phyloP scores from a whole-genome alignment of 1,284 basidiomycete genomes.

The Tylopilus sp. region DNA sequence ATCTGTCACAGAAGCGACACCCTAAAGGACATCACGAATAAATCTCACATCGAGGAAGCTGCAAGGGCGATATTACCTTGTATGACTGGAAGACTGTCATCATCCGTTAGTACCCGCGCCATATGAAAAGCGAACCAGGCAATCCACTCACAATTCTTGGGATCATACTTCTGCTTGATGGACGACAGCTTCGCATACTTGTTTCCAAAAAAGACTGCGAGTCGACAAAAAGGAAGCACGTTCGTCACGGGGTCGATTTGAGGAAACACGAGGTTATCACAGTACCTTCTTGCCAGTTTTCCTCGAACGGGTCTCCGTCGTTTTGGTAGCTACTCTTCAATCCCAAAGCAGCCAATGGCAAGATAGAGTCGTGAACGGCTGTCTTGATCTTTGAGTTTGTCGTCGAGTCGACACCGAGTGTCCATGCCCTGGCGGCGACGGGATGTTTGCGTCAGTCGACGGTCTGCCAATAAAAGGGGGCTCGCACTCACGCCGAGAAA shows the following conservation, averaged over 20 bases:
- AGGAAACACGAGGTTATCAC: neutral
- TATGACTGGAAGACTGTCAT: constrained; percentile 18
- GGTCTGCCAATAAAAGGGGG: neutral
- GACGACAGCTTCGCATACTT: constrained; percentile 20
- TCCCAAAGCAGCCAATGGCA: constrained; percentile 17
- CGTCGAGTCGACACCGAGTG: constrained; percentile 1
- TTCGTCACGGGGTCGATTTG: neutral
- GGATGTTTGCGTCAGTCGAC: neutral
- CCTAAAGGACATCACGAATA: constrained; percentile 5
- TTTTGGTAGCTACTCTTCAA: constrained; percentile 26
- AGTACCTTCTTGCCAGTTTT: constrained; percentile 22
- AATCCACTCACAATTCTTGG: constrained; percentile 19
- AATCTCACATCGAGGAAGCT: too few species aligned
- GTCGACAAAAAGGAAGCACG: neutral
- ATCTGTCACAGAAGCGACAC: constrained; percentile 14
- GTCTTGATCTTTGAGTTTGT: constrained; percentile 4
- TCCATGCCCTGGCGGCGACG: constrained; percentile 12
- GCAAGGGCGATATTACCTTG: constrained; percentile 24
- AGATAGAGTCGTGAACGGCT: constrained; percentile 8
- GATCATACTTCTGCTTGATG: constrained; percentile 29
- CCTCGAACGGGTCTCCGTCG: constrained; percentile 19
- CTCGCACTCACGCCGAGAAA: constrained; percentile 9
- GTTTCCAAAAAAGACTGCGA: constrained; percentile 23
- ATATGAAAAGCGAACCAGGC: neutral
- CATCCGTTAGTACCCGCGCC: neutral